These are phyloP conservation scores for Cenchrus purpureus DNA, from an alignment of 176 grass and related monocot genomes.

Conservation along the genomic window DNA sequence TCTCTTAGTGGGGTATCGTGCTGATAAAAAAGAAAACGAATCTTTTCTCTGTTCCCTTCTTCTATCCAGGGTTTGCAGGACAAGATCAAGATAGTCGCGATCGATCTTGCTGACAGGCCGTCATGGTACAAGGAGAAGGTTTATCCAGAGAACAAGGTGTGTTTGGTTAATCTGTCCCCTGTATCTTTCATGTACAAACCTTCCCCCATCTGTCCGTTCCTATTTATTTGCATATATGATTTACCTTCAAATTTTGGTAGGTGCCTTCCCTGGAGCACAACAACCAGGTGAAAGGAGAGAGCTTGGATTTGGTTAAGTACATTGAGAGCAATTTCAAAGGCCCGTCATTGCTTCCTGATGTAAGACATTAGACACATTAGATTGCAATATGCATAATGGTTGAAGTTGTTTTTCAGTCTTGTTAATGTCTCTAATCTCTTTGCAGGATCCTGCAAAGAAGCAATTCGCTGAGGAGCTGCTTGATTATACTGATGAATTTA, in stretches of 20 bases:
- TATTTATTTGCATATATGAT: not conserved
- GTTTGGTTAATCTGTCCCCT: constrained; percentile 6
- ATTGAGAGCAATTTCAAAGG: constrained; percentile 76
- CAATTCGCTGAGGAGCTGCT: constrained; percentile 83
- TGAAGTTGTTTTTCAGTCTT: not conserved
- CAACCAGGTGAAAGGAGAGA: constrained; percentile 91
- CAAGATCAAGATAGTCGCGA: constrained; percentile 57
- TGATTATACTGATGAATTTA: constrained; percentile 56
- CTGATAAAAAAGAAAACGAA: not conserved
- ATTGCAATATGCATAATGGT: not conserved
- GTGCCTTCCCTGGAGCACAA: constrained; percentile 90
- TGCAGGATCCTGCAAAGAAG: constrained; percentile 67
- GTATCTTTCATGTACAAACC: not conserved
- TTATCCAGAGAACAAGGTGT: constrained; percentile 90
- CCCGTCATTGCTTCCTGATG: constrained; percentile 70
- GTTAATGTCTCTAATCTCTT: not conserved
- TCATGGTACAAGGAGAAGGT: constrained; percentile 98
- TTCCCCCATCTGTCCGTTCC: not conserved
- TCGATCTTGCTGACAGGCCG: constrained; percentile 76
- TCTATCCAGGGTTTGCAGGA: constrained; percentile 63
- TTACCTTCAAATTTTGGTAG: constrained; percentile 29
- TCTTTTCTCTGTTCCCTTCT: not conserved
- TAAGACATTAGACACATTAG: constrained; percentile 41
- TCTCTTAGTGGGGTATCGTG: not conserved
- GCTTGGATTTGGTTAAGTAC: constrained; percentile 87